Base-by-base conservation (phyloP, 345 rosid genomes). In the Chamaenerion angustifolium region DNA sequence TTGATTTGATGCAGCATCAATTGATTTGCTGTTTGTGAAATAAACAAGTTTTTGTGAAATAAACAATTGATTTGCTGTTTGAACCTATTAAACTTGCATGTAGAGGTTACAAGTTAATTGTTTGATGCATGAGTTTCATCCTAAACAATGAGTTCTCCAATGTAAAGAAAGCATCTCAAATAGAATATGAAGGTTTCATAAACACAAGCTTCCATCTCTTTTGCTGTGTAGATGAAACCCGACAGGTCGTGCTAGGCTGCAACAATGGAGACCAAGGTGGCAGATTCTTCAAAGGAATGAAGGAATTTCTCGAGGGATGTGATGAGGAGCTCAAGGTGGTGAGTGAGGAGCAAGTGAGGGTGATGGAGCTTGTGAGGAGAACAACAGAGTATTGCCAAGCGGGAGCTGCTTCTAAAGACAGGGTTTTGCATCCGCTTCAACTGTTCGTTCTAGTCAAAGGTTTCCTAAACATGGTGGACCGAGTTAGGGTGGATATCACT, bases 401-500 rank as follows among this genome's bases (percentile, higher is more conserved):
- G 49, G 95, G 79, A 59, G 25, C 25, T 21, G 71, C 65, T 14
- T 59, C 76, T 14, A 73, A 70, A 16, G 79, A 64, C 9, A 69
- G 49, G 51, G 75, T 62, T 45, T 57, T 52, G 13, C 50, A 54
- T 25, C 81, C 61, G 25, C 70, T 81, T 55, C 88, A 81, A 44
- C 55, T 85, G 50, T 90, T 90, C 61, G 73, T 70, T 18, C 77
- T 79, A 10, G 82, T 90, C 15, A 85, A 76, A 48, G 84, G 78
- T 70, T 90, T 90, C 69, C 80, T 85, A 14, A 82, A 65, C 8
- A 85, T 83, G 86, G 95, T 85, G 48, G 90, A 89, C 60, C 72
- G 60, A 64, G 88, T 79, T 6, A 72, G 80, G 4, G 43, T 45
- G n/a, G 80, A 90, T 65, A 79, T 81, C 11, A 64, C 75, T 10